Conservation (phyloP, 129 eudicot species). For the Pseudognaphalium luteoalbum region DNA sequence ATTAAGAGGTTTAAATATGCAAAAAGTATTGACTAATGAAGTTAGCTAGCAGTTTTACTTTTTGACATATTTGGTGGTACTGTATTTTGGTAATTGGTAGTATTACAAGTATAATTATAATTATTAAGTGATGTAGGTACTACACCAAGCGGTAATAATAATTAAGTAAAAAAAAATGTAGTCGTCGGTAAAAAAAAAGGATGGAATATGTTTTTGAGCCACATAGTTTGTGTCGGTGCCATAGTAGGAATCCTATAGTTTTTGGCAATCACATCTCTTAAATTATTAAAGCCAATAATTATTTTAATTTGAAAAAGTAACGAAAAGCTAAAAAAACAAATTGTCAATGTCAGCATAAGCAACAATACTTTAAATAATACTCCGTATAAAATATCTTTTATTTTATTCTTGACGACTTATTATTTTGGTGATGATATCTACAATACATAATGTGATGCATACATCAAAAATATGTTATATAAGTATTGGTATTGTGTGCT, state of each 20-base stretch:
- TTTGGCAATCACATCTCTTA: constrained; percentile 18
- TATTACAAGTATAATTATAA: too few species aligned
- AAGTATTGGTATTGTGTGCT: too few species aligned
- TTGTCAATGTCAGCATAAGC: constrained; percentile 3
- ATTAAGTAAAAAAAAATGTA: too few species aligned
- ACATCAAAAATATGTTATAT: too few species aligned
- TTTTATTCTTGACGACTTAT: neutral
- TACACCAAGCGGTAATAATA: too few species aligned
- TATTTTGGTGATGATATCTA: too few species aligned
- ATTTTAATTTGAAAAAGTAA: neutral
- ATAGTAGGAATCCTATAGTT: constrained; percentile 17
- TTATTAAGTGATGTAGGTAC: neutral
- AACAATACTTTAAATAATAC: constrained; percentile 5
- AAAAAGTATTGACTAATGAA: too few species aligned
- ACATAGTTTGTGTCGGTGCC: constrained; percentile 28
- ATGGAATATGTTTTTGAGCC: constrained; percentile 10
- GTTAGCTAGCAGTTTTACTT: too few species aligned
- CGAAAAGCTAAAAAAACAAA: neutral
- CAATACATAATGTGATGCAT: too few species aligned
- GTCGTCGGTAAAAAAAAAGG: neutral
- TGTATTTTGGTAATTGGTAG: too few species aligned
- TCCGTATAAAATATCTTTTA: neutral
- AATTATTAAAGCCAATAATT: constrained; percentile 4
- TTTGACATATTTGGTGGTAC: too few species aligned
- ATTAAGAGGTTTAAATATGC: too few species aligned